Conservation (phyloP, 345 rosid genomes). For the Dipteronia dyeriana region DNA sequence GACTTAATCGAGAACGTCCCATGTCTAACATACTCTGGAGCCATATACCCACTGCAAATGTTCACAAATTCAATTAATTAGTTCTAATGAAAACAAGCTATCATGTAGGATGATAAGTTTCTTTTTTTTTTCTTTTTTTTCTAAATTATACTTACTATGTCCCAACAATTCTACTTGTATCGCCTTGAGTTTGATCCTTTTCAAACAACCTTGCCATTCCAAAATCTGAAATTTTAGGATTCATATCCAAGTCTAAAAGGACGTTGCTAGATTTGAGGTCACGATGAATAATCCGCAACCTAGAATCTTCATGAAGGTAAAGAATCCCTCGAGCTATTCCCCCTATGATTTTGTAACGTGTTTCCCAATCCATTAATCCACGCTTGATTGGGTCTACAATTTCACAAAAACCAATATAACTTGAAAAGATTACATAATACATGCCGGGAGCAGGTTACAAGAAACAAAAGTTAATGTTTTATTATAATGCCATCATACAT, state of each 20-base stretch:
- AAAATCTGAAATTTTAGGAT: slow-evolving; percentile 15
- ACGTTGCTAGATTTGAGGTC: slow-evolving; percentile 10
- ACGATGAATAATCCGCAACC: slow-evolving; percentile 11
- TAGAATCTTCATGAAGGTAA: slow-evolving; percentile 14
- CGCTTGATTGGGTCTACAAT: background rate
- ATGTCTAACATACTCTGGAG: no score
- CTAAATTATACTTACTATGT: background rate
- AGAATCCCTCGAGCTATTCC: slow-evolving; percentile 15
- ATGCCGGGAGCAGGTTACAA: no score
- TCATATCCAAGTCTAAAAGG: slow-evolving; percentile 6
- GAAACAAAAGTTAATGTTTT: no score
- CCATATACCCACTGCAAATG: no score
- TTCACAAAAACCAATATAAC: background rate
- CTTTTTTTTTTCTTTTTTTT: no score
- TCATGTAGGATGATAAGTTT: no score
- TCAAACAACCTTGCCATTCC: slow-evolving; percentile 11
- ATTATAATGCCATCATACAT: background rate
- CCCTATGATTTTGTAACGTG: background rate
- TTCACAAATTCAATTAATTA: no score
- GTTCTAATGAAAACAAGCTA: no score
- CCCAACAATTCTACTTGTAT: slow-evolving; percentile 2
- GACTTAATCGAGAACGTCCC: no score
- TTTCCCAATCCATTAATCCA: background rate
- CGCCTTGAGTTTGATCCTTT: background rate
- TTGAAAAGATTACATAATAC: background rate